These are phyloP conservation scores for Talaromyces ruber DNA, from an alignment of 495 filamentous ascomycete genomes.

Conservation along the genomic window DNA sequence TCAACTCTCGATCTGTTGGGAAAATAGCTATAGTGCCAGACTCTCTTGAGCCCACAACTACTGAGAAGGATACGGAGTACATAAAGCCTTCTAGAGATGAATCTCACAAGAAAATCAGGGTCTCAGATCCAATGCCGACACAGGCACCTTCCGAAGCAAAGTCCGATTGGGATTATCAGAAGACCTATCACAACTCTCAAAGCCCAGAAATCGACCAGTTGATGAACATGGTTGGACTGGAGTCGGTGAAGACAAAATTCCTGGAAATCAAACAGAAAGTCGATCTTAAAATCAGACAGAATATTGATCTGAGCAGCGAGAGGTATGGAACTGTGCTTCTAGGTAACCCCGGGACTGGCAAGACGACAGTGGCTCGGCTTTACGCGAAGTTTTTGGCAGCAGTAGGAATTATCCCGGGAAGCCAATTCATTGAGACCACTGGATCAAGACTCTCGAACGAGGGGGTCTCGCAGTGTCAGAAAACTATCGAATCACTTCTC, in stretches of 20 bases:
- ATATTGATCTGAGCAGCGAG: constrained; percentile 44
- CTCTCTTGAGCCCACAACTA: background rate
- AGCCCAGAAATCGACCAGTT: constrained; percentile 53
- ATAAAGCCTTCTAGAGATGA: background rate
- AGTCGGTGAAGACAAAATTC: constrained; percentile 57
- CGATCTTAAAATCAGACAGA: constrained; percentile 51
- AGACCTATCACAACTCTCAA: constrained; percentile 34
- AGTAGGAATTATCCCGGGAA: constrained; percentile 46
- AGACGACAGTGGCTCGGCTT: constrained; percentile 73
- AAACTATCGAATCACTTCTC: constrained; percentile 45
- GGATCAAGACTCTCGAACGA: constrained; percentile 58
- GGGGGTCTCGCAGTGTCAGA: constrained; percentile 49
- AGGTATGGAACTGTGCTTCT: constrained; percentile 57
- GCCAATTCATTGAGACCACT: constrained; percentile 54
- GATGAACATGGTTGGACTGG: constrained; percentile 66
- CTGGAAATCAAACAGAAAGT: constrained; percentile 59
- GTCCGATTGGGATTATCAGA: constrained; percentile 54
- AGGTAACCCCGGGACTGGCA: constrained; percentile 82
- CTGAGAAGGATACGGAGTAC: background rate
- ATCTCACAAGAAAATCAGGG: background rate
- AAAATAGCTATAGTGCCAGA: background rate
- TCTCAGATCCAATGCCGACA: background rate
- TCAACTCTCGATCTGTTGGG: background rate
- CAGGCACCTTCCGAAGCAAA: constrained; percentile 21
- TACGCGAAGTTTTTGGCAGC: constrained; percentile 63